Evolutionary conservation across 352 stramenopile species (phyloP).

Genomic region (Lagenidium sp.): DNA sequence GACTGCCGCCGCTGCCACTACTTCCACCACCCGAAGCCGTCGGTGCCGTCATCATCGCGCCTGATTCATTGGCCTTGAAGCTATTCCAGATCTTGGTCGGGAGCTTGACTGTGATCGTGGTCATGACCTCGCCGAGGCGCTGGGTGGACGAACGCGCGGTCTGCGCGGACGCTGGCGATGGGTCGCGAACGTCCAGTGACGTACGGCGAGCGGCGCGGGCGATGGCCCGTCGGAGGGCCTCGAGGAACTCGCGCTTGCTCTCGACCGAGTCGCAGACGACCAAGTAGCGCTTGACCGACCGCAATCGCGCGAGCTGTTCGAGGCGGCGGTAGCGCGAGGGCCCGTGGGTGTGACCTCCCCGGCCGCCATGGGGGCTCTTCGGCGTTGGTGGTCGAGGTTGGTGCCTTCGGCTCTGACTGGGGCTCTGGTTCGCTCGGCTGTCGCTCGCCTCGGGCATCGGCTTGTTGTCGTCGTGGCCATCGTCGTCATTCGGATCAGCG

Average conservation of each 20-base stretch:
- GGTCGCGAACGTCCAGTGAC: no score
- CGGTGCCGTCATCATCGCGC: no score
- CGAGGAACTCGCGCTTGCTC: conserved; percentile 26
- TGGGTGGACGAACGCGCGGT: neutral
- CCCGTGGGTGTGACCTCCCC: neutral
- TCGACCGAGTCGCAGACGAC: conserved; percentile 29
- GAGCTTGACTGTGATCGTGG: conserved; percentile 10
- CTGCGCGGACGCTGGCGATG: neutral
- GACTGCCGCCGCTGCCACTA: no score
- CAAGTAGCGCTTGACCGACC: conserved; percentile 31
- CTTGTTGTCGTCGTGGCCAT: neutral
- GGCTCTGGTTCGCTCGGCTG: neutral
- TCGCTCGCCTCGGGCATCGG: neutral
- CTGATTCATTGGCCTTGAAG: no score
- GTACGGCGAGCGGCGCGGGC: conserved; percentile 11
- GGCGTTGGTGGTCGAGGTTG: neutral
- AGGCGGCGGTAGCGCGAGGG: conserved; percentile 9
- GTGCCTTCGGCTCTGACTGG: no score
- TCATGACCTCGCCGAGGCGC: conserved; percentile 1
- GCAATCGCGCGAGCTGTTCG: conserved; percentile 14
- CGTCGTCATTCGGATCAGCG: neutral
- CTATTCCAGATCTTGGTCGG: conserved; percentile 16
- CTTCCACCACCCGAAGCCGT: no score
- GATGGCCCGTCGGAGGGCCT: conserved; percentile 22
- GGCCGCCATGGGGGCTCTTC: no score